Evolutionary conservation across 2,329 filamentous ascomycete genomes (phyloP), one percentile per base, ranked within the genome.

Genomic region (Periglandula ipomoeae): DNA sequence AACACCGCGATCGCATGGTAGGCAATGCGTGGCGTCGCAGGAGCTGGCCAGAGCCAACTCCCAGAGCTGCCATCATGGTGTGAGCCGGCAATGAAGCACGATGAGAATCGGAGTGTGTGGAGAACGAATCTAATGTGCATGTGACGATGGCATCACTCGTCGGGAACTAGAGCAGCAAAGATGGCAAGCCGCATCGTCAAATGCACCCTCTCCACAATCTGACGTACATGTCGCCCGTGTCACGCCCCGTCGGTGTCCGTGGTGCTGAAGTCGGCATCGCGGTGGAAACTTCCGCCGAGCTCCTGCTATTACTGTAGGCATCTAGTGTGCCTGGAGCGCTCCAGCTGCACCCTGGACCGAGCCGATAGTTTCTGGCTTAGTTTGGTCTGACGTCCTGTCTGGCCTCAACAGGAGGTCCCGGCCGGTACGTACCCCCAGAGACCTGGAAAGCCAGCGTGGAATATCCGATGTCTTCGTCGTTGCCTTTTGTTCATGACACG

Each of bases 31-130:
- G 63, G 57, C 63, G 58, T 53, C 59, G 51, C 4, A 60, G 55
- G 50, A 66, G 57, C 51, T 60, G 66, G 53, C 63, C 59, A 53
- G 61, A 59, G 52, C 66, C 63, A 54, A 62, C 55, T 49, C 60
- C 61, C 53, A 68, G 60, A 52, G 62, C 59, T 54, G 63, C 62
- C 59, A 59, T 64, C 52, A 55, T 54, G 53, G 24, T 54, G 52
- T 50, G 51, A 48, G 15, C n/a, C 20, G 32, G 38, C 39, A 9
- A 41, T 10, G 34, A 24, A n/a, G 22, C 22, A 22, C 23, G 39
- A 23, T n/a, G 11, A 15, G 5, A 10, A 30, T 17, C 30, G 35
- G 19, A n/a, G n/a, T 17, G 9, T 9, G 9, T 17, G 35, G 17
- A 38, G 6, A n/a, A 10, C 15, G 19, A 17, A 19, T 2, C 4